Base-by-base conservation (phyloP, 2,329 filamentous ascomycete genomes). In the Nigrospora sphaerica region DNA sequence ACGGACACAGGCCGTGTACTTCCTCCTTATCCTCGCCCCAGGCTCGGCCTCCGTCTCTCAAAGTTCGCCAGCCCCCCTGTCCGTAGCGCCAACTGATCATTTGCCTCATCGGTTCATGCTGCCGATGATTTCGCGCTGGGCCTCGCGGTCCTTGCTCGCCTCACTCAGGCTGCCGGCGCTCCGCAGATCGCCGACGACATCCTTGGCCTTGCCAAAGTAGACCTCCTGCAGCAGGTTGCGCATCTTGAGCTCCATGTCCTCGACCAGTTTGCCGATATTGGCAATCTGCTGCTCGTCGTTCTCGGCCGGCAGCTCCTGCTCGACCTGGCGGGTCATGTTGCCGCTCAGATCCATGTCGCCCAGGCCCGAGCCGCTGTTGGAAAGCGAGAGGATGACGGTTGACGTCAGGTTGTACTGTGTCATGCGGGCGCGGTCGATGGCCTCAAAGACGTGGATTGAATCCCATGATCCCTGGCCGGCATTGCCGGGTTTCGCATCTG, bases 241-340 rank as follows among this genome's bases (percentile, higher is more conserved):
- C 93, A 98, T 97, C 78, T 96, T 95, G 65, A 96, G 81, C 73
- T 98, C 93, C 93, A 98, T 97, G 67, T 98, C 93, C 75, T 98
- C 93, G 44, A 98, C 91, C 62, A 98, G 77, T 53, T 85, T 79
- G 48, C 93, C 93, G 50, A 97, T 88, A 68, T 98, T 98, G 58
- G 87, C 88, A 58, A 98, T 93, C 73, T 98, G 93, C 66, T 86
- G 89, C 56, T 86, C 85, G 67, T 97, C 92, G 59, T 85, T 86
- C 57, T 95, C 89, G 34, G 96, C 88, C 10, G 88, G 81, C 63
- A 95, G 75, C 67, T 97, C 91, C 61, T 87, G 82, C 73, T 98
- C 92, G 44, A 96, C 82, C 74, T 98, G 93, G 51, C 93, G 82
- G 49, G 93, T 97, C 90, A 98, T 93, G 74, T 97, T 97, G 55